These are phyloP conservation scores for Trichomonas gallinae DNA, from an alignment of 208 protist genomes.

Conservation along the genomic window DNA sequence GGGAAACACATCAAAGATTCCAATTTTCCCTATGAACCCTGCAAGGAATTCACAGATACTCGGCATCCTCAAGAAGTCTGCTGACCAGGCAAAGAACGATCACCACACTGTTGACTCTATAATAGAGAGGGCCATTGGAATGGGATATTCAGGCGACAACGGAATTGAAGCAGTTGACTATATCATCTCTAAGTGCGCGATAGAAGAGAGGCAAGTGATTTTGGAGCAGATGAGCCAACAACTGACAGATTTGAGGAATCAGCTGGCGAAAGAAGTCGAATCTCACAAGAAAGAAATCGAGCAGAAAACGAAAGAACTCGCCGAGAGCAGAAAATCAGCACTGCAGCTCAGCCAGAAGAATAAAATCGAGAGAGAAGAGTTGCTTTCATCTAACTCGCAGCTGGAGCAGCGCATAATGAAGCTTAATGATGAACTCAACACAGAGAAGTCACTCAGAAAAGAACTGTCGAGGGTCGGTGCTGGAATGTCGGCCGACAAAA, in stretches of 20 bases:
- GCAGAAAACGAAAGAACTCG: background rate
- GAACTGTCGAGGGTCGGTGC: background rate
- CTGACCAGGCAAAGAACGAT: background rate
- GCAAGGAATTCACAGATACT: background rate
- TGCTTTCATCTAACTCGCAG: background rate
- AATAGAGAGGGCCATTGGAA: background rate
- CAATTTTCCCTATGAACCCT: background rate
- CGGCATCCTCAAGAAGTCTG: background rate
- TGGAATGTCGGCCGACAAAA: background rate
- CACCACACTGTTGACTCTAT: background rate
- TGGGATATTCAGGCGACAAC: background rate
- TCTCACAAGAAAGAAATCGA: background rate
- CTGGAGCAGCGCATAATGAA: background rate
- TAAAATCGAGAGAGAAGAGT: background rate
- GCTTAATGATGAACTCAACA: background rate
- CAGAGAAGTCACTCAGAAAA: background rate
- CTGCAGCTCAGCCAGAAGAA: background rate
- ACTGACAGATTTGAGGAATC: background rate
- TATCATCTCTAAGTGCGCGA: background rate
- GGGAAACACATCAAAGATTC: background rate
- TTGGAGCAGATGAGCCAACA: background rate
- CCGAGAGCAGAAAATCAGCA: background rate
- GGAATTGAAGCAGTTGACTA: background rate
- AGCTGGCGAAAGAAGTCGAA: background rate
- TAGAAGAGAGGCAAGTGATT: background rate